Evolutionary conservation across 176 grass and related monocot species (phyloP).

Genomic region (Oryza meridionalis): DNA sequence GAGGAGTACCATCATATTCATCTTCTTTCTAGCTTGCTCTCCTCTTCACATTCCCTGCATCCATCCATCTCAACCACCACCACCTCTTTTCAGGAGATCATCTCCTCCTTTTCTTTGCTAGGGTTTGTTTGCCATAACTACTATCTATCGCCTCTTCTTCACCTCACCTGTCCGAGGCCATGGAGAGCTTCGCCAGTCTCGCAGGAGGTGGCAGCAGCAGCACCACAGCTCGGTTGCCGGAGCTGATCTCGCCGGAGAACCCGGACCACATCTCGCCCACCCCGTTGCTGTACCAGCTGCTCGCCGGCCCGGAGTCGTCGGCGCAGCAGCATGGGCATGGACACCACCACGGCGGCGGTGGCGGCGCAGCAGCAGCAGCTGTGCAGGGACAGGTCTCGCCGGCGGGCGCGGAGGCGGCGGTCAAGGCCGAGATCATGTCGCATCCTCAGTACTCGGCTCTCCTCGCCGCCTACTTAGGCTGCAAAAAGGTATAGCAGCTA

Average conservation of each 20-base stretch:
- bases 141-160: background rate
- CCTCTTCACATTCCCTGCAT: background rate
- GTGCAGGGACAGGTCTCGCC: slow-evolving; percentile 43
- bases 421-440: slow-evolving; percentile 90
- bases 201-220: slow-evolving; percentile 52
- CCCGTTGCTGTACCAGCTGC: slow-evolving; percentile 50
- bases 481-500: slow-evolving; percentile 72
- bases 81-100: slow-evolving; percentile 23
- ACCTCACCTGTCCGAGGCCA: background rate
- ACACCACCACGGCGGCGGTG: background rate
- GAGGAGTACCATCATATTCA: slow-evolving; percentile 36
- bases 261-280: slow-evolving; percentile 32
- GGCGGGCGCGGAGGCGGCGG: slow-evolving; percentile 42
- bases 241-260: slow-evolving; percentile 31
- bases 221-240: background rate
- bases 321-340: slow-evolving; percentile 17
- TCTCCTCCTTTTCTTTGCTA: slow-evolving; percentile 30
- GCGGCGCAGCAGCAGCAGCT: background rate
- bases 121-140: slow-evolving; percentile 35
- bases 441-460: slow-evolving; percentile 82
- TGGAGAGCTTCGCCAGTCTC: slow-evolving; percentile 50
- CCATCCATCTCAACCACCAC: background rate
- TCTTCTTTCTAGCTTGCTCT: background rate
- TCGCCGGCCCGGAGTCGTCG: slow-evolving; percentile 23
- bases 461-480: slow-evolving; percentile 68